Conservation (phyloP, 495 filamentous ascomycete genomes). For the Bryoglossum gracile region DNA sequence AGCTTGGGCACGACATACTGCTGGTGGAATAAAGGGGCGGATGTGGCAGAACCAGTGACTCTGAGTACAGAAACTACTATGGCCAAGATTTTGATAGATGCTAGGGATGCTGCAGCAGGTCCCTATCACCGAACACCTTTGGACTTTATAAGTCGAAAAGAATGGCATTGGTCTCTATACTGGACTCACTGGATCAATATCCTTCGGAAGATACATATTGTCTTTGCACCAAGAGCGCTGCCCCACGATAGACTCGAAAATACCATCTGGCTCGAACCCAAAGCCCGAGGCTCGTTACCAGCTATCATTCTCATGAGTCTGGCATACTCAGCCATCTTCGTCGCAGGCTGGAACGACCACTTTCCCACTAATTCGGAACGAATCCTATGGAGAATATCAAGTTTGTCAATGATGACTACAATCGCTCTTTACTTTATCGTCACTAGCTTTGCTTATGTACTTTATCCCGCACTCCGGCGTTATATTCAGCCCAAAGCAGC, state of each 20-base stretch:
- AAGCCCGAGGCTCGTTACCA: no score
- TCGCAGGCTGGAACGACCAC: slow-evolving; percentile 33
- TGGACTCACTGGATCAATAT: slow-evolving; percentile 8
- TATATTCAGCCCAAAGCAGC: neutral
- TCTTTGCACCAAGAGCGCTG: neutral
- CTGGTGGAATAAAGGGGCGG: slow-evolving; percentile 8
- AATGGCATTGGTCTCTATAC: slow-evolving; percentile 7
- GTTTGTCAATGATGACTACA: slow-evolving; percentile 1
- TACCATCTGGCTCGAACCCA: neutral
- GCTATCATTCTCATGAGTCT: neutral
- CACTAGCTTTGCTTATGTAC: neutral
- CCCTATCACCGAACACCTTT: slow-evolving; percentile 11
- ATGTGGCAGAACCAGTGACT: neutral
- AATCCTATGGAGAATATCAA: slow-evolving; percentile 28
- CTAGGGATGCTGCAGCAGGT: neutral
- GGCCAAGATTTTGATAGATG: slow-evolving; percentile 2
- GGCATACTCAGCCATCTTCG: slow-evolving; percentile 28
- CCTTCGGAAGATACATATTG: neutral
- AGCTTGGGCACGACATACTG: neutral
- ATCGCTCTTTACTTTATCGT: slow-evolving; percentile 1
- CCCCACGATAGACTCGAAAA: neutral
- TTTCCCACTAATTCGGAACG: slow-evolving; percentile 32
- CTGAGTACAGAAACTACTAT: neutral
- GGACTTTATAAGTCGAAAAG: slow-evolving; percentile 14
- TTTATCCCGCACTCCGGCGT: neutral